Evolutionary conservation across 768 basidiomycete genomes (phyloP).

Genomic region (Trametes villosa): DNA sequence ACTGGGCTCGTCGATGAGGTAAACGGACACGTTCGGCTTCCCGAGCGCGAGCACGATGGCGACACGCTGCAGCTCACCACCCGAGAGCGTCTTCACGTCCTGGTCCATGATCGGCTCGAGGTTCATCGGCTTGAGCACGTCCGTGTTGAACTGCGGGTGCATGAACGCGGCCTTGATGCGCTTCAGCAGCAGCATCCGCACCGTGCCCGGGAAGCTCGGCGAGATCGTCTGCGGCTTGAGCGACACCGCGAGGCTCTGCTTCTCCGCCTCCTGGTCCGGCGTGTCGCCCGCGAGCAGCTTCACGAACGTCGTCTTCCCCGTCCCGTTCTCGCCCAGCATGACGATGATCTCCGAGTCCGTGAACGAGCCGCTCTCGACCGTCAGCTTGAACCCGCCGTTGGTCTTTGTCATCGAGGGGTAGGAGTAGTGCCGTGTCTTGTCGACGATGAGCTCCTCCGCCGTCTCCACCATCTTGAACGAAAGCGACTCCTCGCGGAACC

Average conservation of each 20-base stretch:
- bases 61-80: conserved; percentile 97
- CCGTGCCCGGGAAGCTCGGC: conserved; percentile 96
- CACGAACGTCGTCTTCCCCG: conserved; percentile 98
- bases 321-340: conserved; percentile 99
- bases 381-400: conserved; percentile 92
- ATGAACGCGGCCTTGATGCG: conserved; percentile 95
- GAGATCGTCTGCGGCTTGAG: conserved; percentile 99
- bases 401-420: conserved; percentile 99
- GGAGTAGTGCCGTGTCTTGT: conserved; percentile 87
- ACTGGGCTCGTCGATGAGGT: conserved; percentile 95
- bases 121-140: conserved; percentile 97
- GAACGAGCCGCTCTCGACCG: conserved; percentile 87
- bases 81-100: conserved; percentile 96
- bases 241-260: conserved; percentile 83
- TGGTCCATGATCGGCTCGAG: conserved; percentile 95
- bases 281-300: conserved; percentile 92
- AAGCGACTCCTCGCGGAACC: conserved; percentile 94
- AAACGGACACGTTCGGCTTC: conserved; percentile 82
- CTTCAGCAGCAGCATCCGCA: conserved; percentile 92
- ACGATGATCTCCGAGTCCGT: conserved; percentile 99
- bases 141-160: conserved; percentile 99
- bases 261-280: conserved; percentile 84
- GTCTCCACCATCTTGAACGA: conserved; percentile 98
- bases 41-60: conserved; percentile 95
- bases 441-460: conserved; percentile 85